A percentile compares a stretch with the other conserved stretches of the same genome.
Conservation (phyloP, 2,329 filamentous ascomycete genomes). For the Ophiosphaerella herpotricha region DNA sequence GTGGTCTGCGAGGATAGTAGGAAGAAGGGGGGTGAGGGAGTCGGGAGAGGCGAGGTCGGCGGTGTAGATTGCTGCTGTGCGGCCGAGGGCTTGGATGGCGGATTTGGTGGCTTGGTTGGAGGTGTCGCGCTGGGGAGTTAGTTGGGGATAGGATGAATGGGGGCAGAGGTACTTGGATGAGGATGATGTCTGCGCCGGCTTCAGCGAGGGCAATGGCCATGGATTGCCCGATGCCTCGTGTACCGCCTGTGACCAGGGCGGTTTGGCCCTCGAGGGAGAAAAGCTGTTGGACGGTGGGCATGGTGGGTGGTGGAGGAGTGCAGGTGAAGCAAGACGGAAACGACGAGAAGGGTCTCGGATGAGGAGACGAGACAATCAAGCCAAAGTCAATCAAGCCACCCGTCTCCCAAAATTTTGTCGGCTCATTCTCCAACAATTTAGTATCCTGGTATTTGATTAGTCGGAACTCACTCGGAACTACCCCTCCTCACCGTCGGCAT, state of each 20-base stretch:
- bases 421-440: not conserved
- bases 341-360: too few species aligned
- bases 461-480: slow-evolving; percentile 38
- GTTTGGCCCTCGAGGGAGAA: slow-evolving; percentile 57
- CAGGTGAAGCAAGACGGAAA: too few species aligned
- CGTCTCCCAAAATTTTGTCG: not conserved
- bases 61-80: slow-evolving; percentile 69
- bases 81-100: slow-evolving; percentile 67
- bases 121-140: slow-evolving; percentile 55
- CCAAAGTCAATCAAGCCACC: too few species aligned
- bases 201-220: slow-evolving; percentile 58
- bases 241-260: slow-evolving; percentile 56
- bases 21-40: slow-evolving; percentile 65
- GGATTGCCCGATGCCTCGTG: slow-evolving; percentile 55
- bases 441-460: not conserved
- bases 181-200: slow-evolving; percentile 56
- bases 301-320: slow-evolving; percentile 7
- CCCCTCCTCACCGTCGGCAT: slow-evolving; percentile 32
- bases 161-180: slow-evolving; percentile 50
- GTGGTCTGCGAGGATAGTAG: slow-evolving; percentile 64
- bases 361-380: too few species aligned
- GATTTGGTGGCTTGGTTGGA: slow-evolving; percentile 63
- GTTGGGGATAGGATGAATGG: slow-evolving; percentile 1
- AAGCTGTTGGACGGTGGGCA: slow-evolving; percentile 45
- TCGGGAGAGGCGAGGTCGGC: slow-evolving; percentile 68